Evolutionary conservation across 306 rosid genomes (phyloP), one percentile per base, ranked within the genome.

Genomic region (Sindora glabra): DNA sequence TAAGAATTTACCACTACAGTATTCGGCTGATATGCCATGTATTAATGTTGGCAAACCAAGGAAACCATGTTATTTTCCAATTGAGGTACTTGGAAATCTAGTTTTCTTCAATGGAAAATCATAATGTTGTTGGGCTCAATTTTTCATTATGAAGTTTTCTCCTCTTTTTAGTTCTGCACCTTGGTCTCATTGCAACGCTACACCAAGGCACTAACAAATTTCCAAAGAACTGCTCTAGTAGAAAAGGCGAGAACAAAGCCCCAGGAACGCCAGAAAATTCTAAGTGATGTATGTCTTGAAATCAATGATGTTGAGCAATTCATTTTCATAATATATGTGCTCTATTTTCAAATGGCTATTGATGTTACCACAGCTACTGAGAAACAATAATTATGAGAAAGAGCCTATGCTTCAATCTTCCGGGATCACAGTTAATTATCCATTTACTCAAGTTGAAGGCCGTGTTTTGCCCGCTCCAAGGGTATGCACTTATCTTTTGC

Each of bases 11-110:
- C 13, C 5, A 5, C 23, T 77, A 57, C 32, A 1, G 0, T 3
- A 21, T 15, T 74, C 87, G 24, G 74, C 74, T 58, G 69, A 81
- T 57, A 25, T 77, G 1, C 84, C 79, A 46, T 81, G 87, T 67
- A 74, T 81, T 59, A 74, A 77, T 64, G 70, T 78, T 45, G 87
- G 84, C 18, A 78, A 74, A 62, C 71, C 81, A 45, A 68, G 71
- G 56, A 68, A 45, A 1, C 77, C 87, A 1, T 8, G 39, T 46
- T 74, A 59, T 44, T 74, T 78, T 56, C 83, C 83, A 8, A 5
- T 78, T 4, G 83, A 71, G 81, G 79, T 80, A 49, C 25, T n/a
- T n/a, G n/a, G n/a, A n/a, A n/a, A n/a, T n/a, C n/a, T n/a, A n/a
- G n/a, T n/a, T n/a, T n/a, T n/a, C n/a, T n/a, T n/a, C n/a, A n/a